These are phyloP conservation scores for Lodderomyces metapsilosis DNA, from an alignment of 1,139 yeast species.

Conservation along the genomic window DNA sequence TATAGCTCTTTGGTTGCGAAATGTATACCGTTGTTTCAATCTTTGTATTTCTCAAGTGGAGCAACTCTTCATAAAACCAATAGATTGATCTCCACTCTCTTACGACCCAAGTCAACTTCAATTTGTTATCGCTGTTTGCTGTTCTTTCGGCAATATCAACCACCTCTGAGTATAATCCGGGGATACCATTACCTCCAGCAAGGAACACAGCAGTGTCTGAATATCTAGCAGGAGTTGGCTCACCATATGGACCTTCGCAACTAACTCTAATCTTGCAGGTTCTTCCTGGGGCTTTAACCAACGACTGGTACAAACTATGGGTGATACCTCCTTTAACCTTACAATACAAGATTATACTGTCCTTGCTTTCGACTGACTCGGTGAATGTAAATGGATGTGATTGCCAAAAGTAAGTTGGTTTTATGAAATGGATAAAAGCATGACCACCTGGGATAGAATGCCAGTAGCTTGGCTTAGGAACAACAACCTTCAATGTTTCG, in stretches of 20 bases:
- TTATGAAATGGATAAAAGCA: constrained; percentile 48
- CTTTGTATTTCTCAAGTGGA: constrained; percentile 21
- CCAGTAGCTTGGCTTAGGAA: constrained; percentile 46
- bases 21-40: constrained; percentile 32
- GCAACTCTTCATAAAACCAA: constrained; percentile 37
- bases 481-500: constrained; percentile 40
- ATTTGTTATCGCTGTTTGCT: background rate
- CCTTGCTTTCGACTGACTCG: constrained; percentile 20
- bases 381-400: constrained; percentile 37
- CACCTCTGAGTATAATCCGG: constrained; percentile 43
- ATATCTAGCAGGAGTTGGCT: constrained; percentile 26
- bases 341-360: constrained; percentile 26
- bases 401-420: constrained; percentile 38
- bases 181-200: constrained; percentile 47
- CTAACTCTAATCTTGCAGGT: constrained; percentile 29
- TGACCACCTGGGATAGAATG: constrained; percentile 50
- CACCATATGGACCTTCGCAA: constrained; percentile 47
- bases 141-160: constrained; percentile 20
- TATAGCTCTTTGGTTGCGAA: constrained; percentile 25
- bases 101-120: constrained; percentile 19
- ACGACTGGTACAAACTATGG: constrained; percentile 29
- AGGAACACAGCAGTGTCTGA: constrained; percentile 38
- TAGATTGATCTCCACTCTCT: constrained; percentile 31
- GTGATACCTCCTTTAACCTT: constrained; percentile 44
- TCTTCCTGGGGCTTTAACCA: constrained; percentile 28